A percentile compares a stretch with the other conserved stretches of the same genome.
Conservation (phyloP, 768 basidiomycete species). For the Candolleomyces efflorescens region DNA sequence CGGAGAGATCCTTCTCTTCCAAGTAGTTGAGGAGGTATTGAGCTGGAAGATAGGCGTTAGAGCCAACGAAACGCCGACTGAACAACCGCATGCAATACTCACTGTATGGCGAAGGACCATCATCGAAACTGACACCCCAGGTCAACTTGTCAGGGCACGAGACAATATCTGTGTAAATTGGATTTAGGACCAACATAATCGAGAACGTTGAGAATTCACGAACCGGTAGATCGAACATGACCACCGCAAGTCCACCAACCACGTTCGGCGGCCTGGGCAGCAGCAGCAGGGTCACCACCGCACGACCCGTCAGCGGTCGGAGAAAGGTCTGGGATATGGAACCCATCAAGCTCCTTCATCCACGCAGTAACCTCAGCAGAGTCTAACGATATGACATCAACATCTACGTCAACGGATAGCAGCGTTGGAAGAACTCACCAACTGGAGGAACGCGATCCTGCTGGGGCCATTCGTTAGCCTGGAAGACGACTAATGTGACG, state of each 20-base stretch:
- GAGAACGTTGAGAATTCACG: background rate
- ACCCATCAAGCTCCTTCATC: slow-evolving; percentile 73
- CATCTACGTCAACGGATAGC: too few species aligned
- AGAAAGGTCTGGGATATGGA: slow-evolving; percentile 59
- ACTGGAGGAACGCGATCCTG: slow-evolving; percentile 59
- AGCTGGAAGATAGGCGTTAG: slow-evolving; percentile 9
- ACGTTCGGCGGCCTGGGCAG: slow-evolving; percentile 50
- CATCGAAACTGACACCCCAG: slow-evolving; percentile 86
- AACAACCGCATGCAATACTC: slow-evolving; percentile 28
- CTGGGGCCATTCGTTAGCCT: slow-evolving; percentile 48
- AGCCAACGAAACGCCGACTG: slow-evolving; percentile 2
- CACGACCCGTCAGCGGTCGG: slow-evolving; percentile 73
- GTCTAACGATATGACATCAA: slow-evolving; percentile 25
- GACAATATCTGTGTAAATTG: slow-evolving; percentile 45
- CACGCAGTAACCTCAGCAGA: slow-evolving; percentile 64
- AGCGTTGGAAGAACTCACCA: slow-evolving; percentile 30
- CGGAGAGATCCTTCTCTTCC: slow-evolving; percentile 50
- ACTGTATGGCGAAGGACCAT: slow-evolving; percentile 85
- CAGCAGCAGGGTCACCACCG: slow-evolving; percentile 49
- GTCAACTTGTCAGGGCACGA: slow-evolving; percentile 63
- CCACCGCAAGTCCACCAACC: slow-evolving; percentile 95
- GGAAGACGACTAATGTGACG: slow-evolving; percentile 21
- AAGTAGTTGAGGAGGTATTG: slow-evolving; percentile 74
- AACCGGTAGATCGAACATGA: slow-evolving; percentile 48
- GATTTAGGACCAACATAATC: background rate